Evolutionary conservation across 2,329 filamentous ascomycete genomes (phyloP).

Genomic region (Alternaria sp.): DNA sequence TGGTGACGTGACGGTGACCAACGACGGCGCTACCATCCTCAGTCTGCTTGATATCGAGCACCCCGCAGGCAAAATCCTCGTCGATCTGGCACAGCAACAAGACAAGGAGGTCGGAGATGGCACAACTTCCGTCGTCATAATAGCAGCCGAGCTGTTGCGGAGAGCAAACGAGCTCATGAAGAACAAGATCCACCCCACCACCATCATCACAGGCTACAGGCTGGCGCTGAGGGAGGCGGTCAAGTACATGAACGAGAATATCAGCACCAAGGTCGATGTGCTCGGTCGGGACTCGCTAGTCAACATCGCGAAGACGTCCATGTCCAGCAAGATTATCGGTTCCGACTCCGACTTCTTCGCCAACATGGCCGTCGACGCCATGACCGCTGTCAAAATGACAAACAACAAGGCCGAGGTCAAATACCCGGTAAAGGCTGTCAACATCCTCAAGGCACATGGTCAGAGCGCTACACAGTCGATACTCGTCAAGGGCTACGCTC

Average conservation of each 20-base stretch:
- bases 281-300: slow-evolving; percentile 89
- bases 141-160: slow-evolving; percentile 91
- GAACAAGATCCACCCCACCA: slow-evolving; percentile 99
- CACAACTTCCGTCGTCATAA: slow-evolving; percentile 96
- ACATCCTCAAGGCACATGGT: slow-evolving; percentile 97
- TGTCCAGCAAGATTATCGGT: slow-evolving; percentile 99
- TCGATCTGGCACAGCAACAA: slow-evolving; percentile 97
- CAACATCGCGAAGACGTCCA: slow-evolving; percentile 97
- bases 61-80: slow-evolving; percentile 96
- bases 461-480: slow-evolving; percentile 89
- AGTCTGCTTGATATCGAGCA: slow-evolving; percentile 96
- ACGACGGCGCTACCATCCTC: slow-evolving; percentile 97
- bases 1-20: slow-evolving; percentile 98
- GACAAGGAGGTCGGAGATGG: slow-evolving; percentile 99
- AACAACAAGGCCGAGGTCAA: slow-evolving; percentile 92
- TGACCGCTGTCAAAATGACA: slow-evolving; percentile 90
- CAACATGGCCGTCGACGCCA: slow-evolving; percentile 96
- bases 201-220: slow-evolving; percentile 98
- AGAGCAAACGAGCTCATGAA: slow-evolving; percentile 98
- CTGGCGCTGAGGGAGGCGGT: slow-evolving; percentile 94
- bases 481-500: slow-evolving; percentile 92
- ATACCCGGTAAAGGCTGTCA: slow-evolving; percentile 99
- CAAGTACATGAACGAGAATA: slow-evolving; percentile 98
- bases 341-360: slow-evolving; percentile 96
- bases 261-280: slow-evolving; percentile 93